Percentiles rank a stretch among this genome's conserved stretches.
These are phyloP conservation scores for Trichophaea hybrida DNA, from an alignment of 2,329 filamentous ascomycete species.

Conservation along the genomic window DNA sequence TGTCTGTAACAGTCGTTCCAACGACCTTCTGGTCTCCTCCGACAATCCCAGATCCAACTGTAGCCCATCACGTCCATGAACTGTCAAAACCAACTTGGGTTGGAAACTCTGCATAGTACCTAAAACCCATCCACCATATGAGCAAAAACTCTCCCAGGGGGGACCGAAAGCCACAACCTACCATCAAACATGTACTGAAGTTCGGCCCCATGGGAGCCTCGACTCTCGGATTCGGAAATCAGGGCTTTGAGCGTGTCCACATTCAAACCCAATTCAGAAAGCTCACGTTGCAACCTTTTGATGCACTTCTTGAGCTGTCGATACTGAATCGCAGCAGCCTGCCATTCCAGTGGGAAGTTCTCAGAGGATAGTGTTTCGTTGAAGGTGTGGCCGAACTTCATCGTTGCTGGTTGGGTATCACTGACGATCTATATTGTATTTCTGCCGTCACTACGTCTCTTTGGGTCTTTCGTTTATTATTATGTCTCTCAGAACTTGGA, in stretches of 20 bases:
- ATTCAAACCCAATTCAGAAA: conserved; percentile 56
- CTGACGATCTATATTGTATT: too few relatives aligned
- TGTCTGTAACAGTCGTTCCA: conserved; percentile 15
- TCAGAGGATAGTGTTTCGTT: conserved; percentile 53
- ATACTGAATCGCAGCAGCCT: conserved; percentile 68
- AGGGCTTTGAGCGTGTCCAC: conserved; percentile 54
- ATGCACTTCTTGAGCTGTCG: conserved; percentile 78
- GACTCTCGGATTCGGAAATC: conserved; percentile 31
- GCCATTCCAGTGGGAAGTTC: conserved; percentile 58
- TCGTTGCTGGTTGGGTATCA: conserved; percentile 30
- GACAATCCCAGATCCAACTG: conserved; percentile 16
- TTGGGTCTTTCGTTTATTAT: too few relatives aligned
- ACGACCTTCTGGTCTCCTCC: conserved; percentile 13
- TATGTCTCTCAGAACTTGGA: too few relatives aligned
- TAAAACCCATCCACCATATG: neutral
- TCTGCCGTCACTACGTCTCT: too few relatives aligned
- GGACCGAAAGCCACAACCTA: conserved; percentile 25
- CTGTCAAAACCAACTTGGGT: conserved; percentile 14
- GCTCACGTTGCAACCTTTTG: conserved; percentile 60
- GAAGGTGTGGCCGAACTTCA: conserved; percentile 81
- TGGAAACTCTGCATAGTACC: conserved; percentile 22
- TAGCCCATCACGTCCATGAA: conserved; percentile 4
- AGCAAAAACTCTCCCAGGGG: neutral
- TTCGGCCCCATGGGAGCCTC: conserved; percentile 22
- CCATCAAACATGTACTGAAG: conserved; percentile 45